Evolutionary conservation across 1,139 yeast species (phyloP), one percentile per base, ranked within the genome.

Genomic region (Blastobotrys aristatus): DNA sequence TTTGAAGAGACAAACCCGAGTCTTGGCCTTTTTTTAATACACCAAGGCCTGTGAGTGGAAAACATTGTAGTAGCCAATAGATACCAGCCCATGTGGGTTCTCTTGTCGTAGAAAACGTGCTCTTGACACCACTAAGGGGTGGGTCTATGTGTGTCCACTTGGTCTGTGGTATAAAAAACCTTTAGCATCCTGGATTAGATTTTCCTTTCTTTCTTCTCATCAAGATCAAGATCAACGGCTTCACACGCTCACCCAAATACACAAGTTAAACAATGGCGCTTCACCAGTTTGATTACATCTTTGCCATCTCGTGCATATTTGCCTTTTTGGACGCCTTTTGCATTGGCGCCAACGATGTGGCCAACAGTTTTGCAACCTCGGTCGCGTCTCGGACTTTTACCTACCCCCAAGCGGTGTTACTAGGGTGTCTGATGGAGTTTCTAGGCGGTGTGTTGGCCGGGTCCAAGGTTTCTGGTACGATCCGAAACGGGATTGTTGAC

Each of bases 341-440:
- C 63, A 84, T 82, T 58, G 94, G 94, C 48, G 94, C 92, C 38
- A 84, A 84, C 61, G 92, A 84, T 72, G 89, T 83, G 50, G 85
- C 92, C 33, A 84, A 84, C 69, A 83, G 92, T 3, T 84, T 82
- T 62, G 84, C 90, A 1, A 80, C 89, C 1, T 61, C 66, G 2
- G 80, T 82, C 20, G 80, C 89, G 4, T 81, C 90, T 11, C 70
- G 85, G 57, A 76, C 88, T 21, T 69, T 84, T 53, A 77, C 77
- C 49, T 82, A 82, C 63, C 78, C 84, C 79, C 92, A 84, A 65
- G 90, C 89, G 21, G 80, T 81, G 84, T 55, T 80, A 32, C 66
- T 83, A 44, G 87, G 87, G 0, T 84, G 78, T 33, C 60, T 80
- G 43, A 79, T 82, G 70, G 90, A 83, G 65, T 81, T 82, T 58